Percentiles rank a stretch among this genome's conserved stretches.
These are phyloP conservation scores for Diaporthe caulivora DNA, from an alignment of 2,329 filamentous ascomycete species.

Conservation along the genomic window DNA sequence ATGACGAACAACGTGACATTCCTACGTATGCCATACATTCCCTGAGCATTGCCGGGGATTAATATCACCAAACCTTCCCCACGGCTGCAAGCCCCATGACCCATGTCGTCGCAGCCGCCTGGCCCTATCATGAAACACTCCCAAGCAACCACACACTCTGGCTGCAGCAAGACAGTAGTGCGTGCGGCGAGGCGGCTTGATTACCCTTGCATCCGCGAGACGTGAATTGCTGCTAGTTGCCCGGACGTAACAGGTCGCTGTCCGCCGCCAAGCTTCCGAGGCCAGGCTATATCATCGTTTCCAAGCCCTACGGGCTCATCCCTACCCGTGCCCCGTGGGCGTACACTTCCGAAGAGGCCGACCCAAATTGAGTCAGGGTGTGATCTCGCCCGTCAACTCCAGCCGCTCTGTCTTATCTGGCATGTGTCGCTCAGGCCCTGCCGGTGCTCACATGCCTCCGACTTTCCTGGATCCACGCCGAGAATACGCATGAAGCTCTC, in stretches of 20 bases:
- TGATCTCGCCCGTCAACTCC: background rate
- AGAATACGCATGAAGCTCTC: slow-evolving; percentile 21
- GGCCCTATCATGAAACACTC: slow-evolving; percentile 17
- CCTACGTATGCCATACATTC: background rate
- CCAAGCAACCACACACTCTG: slow-evolving; percentile 1
- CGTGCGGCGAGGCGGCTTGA: slow-evolving; percentile 4
- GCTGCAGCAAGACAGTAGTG: background rate
- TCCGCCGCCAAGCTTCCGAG: background rate
- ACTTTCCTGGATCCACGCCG: background rate
- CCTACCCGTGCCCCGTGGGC: background rate
- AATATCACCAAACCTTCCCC: slow-evolving; percentile 12
- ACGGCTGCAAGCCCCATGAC: background rate
- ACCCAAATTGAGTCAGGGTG: background rate
- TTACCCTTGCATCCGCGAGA: slow-evolving; percentile 18
- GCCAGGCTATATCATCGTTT: background rate
- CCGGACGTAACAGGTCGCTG: background rate
- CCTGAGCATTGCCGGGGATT: background rate
- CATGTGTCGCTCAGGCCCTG: background rate
- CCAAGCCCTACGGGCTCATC: slow-evolving; percentile 4
- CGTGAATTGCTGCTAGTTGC: slow-evolving; percentile 4
- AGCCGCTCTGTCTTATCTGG: background rate
- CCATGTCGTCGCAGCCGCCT: background rate
- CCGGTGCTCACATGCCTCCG: slow-evolving; percentile 3
- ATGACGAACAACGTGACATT: background rate
- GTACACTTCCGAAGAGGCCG: background rate